Evolutionary conservation across 2,329 filamentous ascomycete genomes (phyloP), one percentile per base, ranked within the genome.

Genomic region (Neofusicoccum kwambonambiense): DNA sequence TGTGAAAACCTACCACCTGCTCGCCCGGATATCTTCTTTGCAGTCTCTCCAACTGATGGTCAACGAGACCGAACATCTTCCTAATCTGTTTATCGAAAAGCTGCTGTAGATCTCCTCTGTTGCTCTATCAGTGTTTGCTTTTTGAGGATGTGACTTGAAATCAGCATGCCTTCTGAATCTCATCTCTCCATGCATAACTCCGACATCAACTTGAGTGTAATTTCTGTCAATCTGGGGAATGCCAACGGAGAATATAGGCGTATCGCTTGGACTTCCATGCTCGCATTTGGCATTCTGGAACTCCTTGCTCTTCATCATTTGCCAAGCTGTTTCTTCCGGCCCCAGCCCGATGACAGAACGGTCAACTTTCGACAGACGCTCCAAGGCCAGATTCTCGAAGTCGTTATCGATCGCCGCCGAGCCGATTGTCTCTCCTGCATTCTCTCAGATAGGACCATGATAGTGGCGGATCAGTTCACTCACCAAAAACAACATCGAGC

Each of bases 211-310:
- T 68, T 78, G 75, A 17, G 69, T 71, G 58, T 78, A 77, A 2
- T 70, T 68, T 15, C 72, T 69, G 3, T 71, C 67, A 0, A 79
- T 66, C 1, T 69, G 71, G 2, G 77, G 77, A 8, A 80, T 73
- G 0, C 71, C 70, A 35, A 79, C 74, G 15, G 71, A 74, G 61
- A 78, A 79, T 1, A 74, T 66, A 1, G 72, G 72, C 1, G 75
- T 76, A 39, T 77, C 75, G 62, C 77, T 75, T 5, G 73, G 72
- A 5, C 71, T 69, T 1, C 78, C 78, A 52, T 76, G 77, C 39
- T 78, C 76, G 66, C 78, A 80, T 66, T 80, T 80, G 4, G 75
- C 74, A 31, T 74, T 74, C 45, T 78, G 75, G 62, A 78, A 80
- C 47, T 79, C 74, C 22, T 72, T 72, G 27, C 72, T 74, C 60